Evolutionary conservation across 345 rosid species (phyloP).

Genomic region (Populus davidiana): DNA sequence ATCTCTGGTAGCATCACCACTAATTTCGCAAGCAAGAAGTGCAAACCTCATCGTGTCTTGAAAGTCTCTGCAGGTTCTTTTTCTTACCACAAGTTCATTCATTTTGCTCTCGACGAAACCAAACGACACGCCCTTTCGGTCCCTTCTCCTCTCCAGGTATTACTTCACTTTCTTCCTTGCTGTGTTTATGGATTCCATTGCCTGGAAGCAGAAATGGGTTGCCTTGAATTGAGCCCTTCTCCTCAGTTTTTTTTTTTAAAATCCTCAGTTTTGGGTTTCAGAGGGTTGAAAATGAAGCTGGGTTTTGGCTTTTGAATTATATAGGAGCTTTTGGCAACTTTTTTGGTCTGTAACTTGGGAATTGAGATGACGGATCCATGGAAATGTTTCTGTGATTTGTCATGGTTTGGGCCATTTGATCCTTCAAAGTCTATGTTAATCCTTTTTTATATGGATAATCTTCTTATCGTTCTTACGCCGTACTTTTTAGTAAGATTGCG

Average conservation of each 20-base stretch:
- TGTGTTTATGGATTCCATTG: neutral
- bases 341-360: neutral
- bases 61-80: constrained; percentile 37
- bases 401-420: neutral
- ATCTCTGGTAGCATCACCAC: constrained; percentile 1
- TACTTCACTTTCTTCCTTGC: neutral
- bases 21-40: constrained; percentile 18
- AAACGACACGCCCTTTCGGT: constrained; percentile 36
- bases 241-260: neutral
- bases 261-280: neutral
- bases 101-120: constrained; percentile 60
- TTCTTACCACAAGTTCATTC: constrained; percentile 56
- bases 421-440: neutral
- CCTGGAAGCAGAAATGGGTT: constrained; percentile 1
- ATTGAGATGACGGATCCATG: neutral
- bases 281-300: neutral
- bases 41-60: constrained; percentile 7
- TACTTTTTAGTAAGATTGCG: neutral
- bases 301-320: neutral
- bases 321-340: neutral
- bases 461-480: no score
- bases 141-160: constrained; percentile 76
- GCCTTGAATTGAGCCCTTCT: neutral
- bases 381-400: neutral
- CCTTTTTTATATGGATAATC: no score